Evolutionary conservation across 2,329 filamentous ascomycete genomes (phyloP).

Genomic region (Penicillium frequentans): DNA sequence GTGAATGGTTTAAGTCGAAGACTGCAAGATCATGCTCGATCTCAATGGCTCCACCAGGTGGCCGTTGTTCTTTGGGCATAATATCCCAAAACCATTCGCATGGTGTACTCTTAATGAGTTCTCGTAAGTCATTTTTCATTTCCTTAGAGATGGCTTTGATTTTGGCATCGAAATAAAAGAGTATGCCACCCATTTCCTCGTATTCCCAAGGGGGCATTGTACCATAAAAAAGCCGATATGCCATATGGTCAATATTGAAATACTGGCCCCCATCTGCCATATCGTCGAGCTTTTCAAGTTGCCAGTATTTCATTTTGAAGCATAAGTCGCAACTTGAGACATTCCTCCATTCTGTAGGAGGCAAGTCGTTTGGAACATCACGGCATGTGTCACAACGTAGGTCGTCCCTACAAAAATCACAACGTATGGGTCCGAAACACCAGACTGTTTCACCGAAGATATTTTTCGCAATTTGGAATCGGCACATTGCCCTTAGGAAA

Average conservation of each 20-base stretch:
- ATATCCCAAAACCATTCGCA: not conserved
- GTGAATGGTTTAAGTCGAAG: too few species aligned
- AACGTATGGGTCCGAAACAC: too few species aligned
- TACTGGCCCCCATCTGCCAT: too few species aligned
- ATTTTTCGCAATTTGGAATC: slow-evolving; percentile 3
- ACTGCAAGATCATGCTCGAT: too few species aligned
- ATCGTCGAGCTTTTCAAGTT: too few species aligned
- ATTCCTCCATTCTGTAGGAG: too few species aligned
- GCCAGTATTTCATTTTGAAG: too few species aligned
- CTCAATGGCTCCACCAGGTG: not conserved
- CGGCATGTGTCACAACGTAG: too few species aligned
- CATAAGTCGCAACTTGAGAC: too few species aligned
- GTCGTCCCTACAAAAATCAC: too few species aligned
- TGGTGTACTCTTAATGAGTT: not conserved
- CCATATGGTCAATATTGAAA: not conserved
- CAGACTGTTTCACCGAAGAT: slow-evolving; percentile 12
- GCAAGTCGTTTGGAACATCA: too few species aligned
- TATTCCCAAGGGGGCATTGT: slow-evolving; percentile 23
- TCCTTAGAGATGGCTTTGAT: not conserved
- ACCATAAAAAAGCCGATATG: slow-evolving; percentile 18
- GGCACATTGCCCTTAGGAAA: slow-evolving; percentile 1
- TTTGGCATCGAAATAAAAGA: slow-evolving; percentile 5
- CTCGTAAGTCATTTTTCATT: slow-evolving; percentile 1
- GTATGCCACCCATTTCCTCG: slow-evolving; percentile 18
- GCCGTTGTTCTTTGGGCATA: slow-evolving; percentile 5